phyloP scores from a whole-genome alignment of 768 basidiomycete species.

The Kwoniella botswanensis region DNA sequence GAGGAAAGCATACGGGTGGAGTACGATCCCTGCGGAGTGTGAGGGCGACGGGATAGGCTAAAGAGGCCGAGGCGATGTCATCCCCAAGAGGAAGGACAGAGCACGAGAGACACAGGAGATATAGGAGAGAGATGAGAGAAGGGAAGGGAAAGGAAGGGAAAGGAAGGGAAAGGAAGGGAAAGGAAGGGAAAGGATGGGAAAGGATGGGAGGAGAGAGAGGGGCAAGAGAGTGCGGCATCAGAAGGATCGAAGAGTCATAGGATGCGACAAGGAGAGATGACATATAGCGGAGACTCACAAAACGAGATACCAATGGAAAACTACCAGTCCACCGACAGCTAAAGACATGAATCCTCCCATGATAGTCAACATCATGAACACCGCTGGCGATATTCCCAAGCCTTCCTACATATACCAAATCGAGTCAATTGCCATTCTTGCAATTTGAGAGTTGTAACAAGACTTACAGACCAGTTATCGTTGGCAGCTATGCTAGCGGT shows the following conservation, averaged over 20 bases:
- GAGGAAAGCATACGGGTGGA: background rate
- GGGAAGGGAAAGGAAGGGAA: background rate
- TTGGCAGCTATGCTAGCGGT: slow-evolving; percentile 2
- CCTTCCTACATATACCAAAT: slow-evolving; percentile 13
- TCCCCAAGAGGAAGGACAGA: too few species aligned
- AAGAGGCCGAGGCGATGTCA: too few species aligned
- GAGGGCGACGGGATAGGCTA: too few species aligned
- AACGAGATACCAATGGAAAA: slow-evolving; percentile 50
- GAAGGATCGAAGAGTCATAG: too few species aligned
- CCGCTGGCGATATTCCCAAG: slow-evolving; percentile 41
- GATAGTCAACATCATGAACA: slow-evolving; percentile 43
- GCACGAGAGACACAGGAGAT: background rate
- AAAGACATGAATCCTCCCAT: slow-evolving; percentile 44
- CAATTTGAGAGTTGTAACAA: background rate
- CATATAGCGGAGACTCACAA: slow-evolving; percentile 28
- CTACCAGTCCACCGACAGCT: slow-evolving; percentile 43
- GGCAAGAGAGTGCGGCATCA: too few species aligned
- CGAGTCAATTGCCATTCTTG: background rate
- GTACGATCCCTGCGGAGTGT: too few species aligned
- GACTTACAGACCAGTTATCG: slow-evolving; percentile 10
- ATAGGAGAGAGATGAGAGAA: background rate
- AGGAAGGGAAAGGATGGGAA: too few species aligned
- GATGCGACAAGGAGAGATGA: too few species aligned
- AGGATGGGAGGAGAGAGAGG: too few species aligned
- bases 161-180: too few species aligned